These are phyloP conservation scores for Pythium volutum DNA, from an alignment of 352 stramenopile genomes.

Conservation along the genomic window DNA sequence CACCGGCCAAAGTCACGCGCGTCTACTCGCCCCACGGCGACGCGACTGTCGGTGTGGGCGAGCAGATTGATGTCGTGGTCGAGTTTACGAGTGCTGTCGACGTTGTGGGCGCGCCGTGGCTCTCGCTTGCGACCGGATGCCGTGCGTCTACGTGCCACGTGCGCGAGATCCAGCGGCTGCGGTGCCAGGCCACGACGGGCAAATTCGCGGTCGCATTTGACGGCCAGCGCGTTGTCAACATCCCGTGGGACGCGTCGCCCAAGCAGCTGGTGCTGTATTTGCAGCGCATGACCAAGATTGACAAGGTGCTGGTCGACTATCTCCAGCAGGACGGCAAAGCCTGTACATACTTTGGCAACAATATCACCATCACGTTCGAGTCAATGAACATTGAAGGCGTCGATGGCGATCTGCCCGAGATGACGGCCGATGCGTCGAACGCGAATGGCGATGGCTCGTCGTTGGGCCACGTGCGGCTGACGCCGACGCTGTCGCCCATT, in stretches of 20 bases:
- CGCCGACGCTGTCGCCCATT: constrained; percentile 34
- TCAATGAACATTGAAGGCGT: constrained; percentile 61
- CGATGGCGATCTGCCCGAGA: constrained; percentile 62
- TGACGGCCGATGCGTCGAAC: constrained; percentile 56
- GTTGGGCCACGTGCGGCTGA: constrained; percentile 49
- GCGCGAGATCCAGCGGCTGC: constrained; percentile 59
- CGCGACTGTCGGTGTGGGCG: constrained; percentile 53
- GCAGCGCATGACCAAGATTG: constrained; percentile 58
- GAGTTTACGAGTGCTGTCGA: constrained; percentile 71
- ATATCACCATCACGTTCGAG: constrained; percentile 76
- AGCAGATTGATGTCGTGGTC: constrained; percentile 58
- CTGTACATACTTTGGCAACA: constrained; percentile 80
- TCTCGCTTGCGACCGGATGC: constrained; percentile 59
- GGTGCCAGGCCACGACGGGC: constrained; percentile 54
- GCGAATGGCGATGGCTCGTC: constrained; percentile 33
- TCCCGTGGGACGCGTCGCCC: constrained; percentile 53
- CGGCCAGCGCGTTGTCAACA: constrained; percentile 51
- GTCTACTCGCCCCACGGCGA: constrained; percentile 56
- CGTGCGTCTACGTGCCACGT: constrained; percentile 42
- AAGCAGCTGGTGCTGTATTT: constrained; percentile 49
- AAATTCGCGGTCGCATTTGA: constrained; percentile 66
- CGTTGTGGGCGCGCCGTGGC: constrained; percentile 42
- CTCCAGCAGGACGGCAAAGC: constrained; percentile 51
- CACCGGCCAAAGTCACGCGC: constrained; percentile 56
- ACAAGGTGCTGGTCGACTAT: constrained; percentile 56